Evolutionary conservation across 164 flowering plant species (phyloP), one percentile per base, ranked within the genome.

Genomic region (Magnolia sinica): DNA sequence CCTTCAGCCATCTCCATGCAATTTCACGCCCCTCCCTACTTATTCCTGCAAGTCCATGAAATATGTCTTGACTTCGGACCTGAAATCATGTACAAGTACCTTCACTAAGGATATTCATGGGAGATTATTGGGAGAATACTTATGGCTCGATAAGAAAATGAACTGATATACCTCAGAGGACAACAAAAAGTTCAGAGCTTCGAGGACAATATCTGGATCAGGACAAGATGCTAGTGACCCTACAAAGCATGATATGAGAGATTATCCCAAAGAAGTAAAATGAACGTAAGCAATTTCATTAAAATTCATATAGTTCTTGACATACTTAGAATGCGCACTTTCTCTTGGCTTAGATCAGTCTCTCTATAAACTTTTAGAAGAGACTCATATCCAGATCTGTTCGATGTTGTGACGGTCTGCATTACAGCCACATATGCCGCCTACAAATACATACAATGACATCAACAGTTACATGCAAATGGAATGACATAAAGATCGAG

Each of bases 1-100:
- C 99, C 95, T 92, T 83, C 79, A 94, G 84, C 99, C 99, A 96
- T 66, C 74, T 79, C 99, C 99, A 96, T 37, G 99, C 96, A 68
- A 80, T 85, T 84, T 94, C 98, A 50, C 94, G 93, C 66, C 95
- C 98, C 73, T 90, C 91, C 74, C 74, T 71, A 75, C 91, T 83
- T 71, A 96, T 58, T 31, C 80, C 97, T 75, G 87, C 80, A 45
- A 96, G 91, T 76, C 97, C 99, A 78, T 78, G 79, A 27, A 91
- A 83, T 69, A 85, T 92, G 91, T 96, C 99, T 84, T 96, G 99
- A 79, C 86, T 93, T 61, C 61, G 61, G 18, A 55, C 61, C 61
- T 55, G 55, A 45, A 23, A 8, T 22, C 31, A 20, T 37, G 10
- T 31, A 1, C 16, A 11, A 55, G 61, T 55, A 55, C 61, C 64